Conservation (phyloP, 1,284 basidiomycete species). For the Irpex rosettiformis region DNA sequence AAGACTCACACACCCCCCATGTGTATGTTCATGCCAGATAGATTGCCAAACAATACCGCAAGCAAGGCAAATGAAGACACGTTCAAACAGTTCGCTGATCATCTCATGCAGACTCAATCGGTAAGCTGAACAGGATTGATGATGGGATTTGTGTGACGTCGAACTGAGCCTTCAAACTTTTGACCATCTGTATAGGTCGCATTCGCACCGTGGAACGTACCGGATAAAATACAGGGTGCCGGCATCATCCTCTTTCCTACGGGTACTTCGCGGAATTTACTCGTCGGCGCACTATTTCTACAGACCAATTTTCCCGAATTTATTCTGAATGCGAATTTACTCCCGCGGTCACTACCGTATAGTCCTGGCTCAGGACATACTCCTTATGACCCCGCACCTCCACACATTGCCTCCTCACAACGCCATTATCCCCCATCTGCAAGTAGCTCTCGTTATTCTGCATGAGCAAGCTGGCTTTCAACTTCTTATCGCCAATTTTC, state of each 20-base stretch:
- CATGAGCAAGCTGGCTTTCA: not conserved
- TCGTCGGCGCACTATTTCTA: constrained; percentile 57
- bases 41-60: constrained; percentile 43
- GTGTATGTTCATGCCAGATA: constrained; percentile 62
- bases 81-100: constrained; percentile 51
- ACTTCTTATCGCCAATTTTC: not conserved
- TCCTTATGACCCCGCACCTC: constrained; percentile 20
- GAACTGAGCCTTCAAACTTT: not conserved
- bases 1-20: constrained; percentile 41
- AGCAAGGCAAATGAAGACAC: constrained; percentile 47
- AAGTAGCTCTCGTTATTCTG: constrained; percentile 2
- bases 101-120: constrained; percentile 48
- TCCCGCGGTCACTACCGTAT: constrained; percentile 14
- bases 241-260: constrained; percentile 61
- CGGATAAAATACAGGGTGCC: constrained; percentile 41
- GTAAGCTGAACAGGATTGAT: constrained; percentile 32
- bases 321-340: constrained; percentile 25
- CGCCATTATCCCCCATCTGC: constrained; percentile 18
- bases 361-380: constrained; percentile 16
- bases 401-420: constrained; percentile 23
- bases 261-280: constrained; percentile 46
- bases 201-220: constrained; percentile 47
- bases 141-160: constrained; percentile 6
- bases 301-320: constrained; percentile 51
- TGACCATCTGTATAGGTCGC: constrained; percentile 41